Evolutionary conservation across 192 early-diverging fungal genomes (phyloP).

Genomic region (Coemansia sp.): DNA sequence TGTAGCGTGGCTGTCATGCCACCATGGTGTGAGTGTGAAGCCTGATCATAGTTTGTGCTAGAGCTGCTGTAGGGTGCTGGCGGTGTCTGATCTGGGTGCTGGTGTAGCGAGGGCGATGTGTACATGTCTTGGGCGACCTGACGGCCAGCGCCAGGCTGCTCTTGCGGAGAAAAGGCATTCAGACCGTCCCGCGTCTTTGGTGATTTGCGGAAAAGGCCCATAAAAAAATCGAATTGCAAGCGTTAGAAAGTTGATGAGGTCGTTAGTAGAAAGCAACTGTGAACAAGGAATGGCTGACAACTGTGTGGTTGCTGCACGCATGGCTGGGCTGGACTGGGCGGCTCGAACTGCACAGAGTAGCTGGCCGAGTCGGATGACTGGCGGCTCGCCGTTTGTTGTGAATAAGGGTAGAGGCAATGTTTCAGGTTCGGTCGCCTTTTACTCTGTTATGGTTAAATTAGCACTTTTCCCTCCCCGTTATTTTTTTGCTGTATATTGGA

Average conservation of each 20-base stretch:
- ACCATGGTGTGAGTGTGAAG: constrained; percentile 4
- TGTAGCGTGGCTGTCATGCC: constrained; percentile 16
- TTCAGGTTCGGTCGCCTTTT: no score
- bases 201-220: constrained; percentile 43
- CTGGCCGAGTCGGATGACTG: no score
- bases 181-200: constrained; percentile 20
- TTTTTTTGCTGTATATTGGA: constrained; percentile 1
- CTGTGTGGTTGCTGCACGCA: background rate
- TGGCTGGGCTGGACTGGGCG: background rate
- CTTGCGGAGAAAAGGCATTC: constrained; percentile 19
- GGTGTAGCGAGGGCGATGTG: constrained; percentile 7
- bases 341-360: background rate
- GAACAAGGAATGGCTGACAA: background rate
- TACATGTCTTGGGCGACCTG: constrained; percentile 12
- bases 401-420: background rate
- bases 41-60: constrained; percentile 1
- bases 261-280: background rate
- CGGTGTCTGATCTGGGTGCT: constrained; percentile 9
- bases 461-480: background rate
- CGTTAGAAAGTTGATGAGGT: background rate
- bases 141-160: constrained; percentile 35
- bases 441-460: no score
- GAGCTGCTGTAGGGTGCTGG: background rate
- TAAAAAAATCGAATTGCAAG: constrained; percentile 1
- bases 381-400: constrained; percentile 9